phyloP scores from a whole-genome alignment of 441 rosid genomes.

The Capsella rubella region DNA sequence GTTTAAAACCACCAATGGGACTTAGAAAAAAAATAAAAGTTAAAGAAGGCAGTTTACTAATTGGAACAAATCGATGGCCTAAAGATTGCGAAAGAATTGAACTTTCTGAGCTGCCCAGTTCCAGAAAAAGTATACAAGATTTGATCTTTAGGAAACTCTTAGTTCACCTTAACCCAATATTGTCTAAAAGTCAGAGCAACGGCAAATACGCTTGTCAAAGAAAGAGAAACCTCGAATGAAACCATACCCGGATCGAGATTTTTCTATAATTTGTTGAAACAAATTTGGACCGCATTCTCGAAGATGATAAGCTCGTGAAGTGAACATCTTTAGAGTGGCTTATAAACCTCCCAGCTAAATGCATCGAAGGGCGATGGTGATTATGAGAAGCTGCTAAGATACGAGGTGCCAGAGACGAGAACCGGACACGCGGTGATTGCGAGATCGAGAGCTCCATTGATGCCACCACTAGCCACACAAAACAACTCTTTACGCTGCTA shows the following conservation, averaged over 20 bases:
- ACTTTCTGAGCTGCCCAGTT: constrained; percentile 12
- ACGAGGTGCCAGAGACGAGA: constrained; percentile 51
- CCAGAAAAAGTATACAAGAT: neutral
- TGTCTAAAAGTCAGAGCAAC: constrained; percentile 27
- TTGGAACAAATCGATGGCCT: constrained; percentile 1
- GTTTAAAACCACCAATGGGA: neutral
- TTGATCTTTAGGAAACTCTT: neutral
- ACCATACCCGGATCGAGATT: constrained; percentile 64
- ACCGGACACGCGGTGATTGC: constrained; percentile 49
- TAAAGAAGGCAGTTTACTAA: constrained; percentile 7
- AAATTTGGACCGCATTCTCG: constrained; percentile 48
- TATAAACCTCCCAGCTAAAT: constrained; percentile 39
- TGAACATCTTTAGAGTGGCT: constrained; percentile 43
- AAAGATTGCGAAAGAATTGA: constrained; percentile 11
- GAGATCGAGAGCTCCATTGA: constrained; percentile 72
- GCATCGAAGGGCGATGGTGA: constrained; percentile 46
- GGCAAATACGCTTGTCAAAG: constrained; percentile 15
- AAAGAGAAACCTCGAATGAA: constrained; percentile 12
- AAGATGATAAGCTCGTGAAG: constrained; percentile 47
- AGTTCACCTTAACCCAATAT: constrained; percentile 10
- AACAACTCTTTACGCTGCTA: constrained; percentile 29
- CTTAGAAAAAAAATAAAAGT: neutral
- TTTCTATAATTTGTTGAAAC: constrained; percentile 43
- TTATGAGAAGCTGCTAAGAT: constrained; percentile 39
- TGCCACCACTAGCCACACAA: constrained; percentile 47